Conservation (phyloP, 2,329 filamentous ascomycete species). For the Scopulariopsis brevicaulis region DNA sequence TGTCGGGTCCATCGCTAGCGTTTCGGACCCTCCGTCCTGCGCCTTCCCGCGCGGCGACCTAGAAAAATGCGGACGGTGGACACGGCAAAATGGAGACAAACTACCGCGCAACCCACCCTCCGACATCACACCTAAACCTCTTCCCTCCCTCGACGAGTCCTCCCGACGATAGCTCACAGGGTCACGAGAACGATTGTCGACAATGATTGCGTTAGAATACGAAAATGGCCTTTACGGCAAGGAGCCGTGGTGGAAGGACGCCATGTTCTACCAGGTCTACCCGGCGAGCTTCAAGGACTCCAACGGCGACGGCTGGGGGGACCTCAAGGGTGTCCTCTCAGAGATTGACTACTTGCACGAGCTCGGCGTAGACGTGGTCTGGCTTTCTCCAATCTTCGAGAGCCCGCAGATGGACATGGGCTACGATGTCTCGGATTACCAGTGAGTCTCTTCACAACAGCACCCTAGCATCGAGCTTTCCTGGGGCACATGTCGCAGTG, state of each 20-base stretch:
- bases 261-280: slow-evolving; percentile 50
- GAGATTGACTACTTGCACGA: slow-evolving; percentile 42
- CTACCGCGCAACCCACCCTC: too few relatives aligned
- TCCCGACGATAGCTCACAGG: too few relatives aligned
- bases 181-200: slow-evolving; percentile 13
- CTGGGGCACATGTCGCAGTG: neutral
- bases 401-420: slow-evolving; percentile 56
- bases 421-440: slow-evolving; percentile 61
- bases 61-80: too few relatives aligned
- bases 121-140: too few relatives aligned
- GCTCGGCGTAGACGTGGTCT: slow-evolving; percentile 47
- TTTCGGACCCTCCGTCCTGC: too few relatives aligned
- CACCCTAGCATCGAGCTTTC: neutral
- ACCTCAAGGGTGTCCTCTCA: slow-evolving; percentile 45
- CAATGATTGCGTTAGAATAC: neutral
- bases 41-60: too few relatives aligned
- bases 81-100: too few relatives aligned
- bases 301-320: slow-evolving; percentile 42
- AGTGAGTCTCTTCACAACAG: neutral
- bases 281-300: slow-evolving; percentile 50
- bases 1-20: too few relatives aligned
- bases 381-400: slow-evolving; percentile 36
- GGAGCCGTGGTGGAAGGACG: slow-evolving; percentile 46
- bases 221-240: neutral
- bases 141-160: too few relatives aligned